Percentiles rank a stretch among this genome's conserved stretches.
These are phyloP conservation scores for Pseudozyma hubeiensis DNA, from an alignment of 1,284 basidiomycete genomes.

Conservation along the genomic window DNA sequence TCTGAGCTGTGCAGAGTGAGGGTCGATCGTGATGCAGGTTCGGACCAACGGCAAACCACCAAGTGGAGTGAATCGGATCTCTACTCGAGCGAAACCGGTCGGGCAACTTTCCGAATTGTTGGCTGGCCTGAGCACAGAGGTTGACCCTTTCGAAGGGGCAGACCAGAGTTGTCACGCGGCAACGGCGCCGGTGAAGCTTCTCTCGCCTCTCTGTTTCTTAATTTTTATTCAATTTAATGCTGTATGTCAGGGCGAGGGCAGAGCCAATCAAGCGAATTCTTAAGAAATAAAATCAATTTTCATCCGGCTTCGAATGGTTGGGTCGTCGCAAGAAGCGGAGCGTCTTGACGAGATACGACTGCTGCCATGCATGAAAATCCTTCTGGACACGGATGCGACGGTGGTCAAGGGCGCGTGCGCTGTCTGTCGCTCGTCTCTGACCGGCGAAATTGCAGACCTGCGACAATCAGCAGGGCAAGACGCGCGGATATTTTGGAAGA, in stretches of 20 bases:
- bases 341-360: not conserved
- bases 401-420: not conserved
- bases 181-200: not conserved
- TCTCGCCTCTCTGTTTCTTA: not conserved
- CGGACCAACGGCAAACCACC: no score
- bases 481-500: not conserved
- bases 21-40: no score
- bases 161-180: not conserved
- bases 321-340: no score
- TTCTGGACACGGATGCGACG: not conserved
- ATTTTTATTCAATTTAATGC: not conserved
- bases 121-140: conserved; percentile 3
- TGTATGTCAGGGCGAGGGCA: not conserved
- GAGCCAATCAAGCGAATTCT: conserved; percentile 6
- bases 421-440: not conserved
- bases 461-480: not conserved
- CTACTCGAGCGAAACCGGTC: no score
- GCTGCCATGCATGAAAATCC: not conserved
- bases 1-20: not conserved
- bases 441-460: not conserved
- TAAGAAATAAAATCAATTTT: not conserved
- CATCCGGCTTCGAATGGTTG: not conserved
- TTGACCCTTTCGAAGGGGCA: no score
- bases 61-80: no score
- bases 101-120: no score